Base-by-base conservation (phyloP, 306 rosid species). In the Medicago truncatula region DNA sequence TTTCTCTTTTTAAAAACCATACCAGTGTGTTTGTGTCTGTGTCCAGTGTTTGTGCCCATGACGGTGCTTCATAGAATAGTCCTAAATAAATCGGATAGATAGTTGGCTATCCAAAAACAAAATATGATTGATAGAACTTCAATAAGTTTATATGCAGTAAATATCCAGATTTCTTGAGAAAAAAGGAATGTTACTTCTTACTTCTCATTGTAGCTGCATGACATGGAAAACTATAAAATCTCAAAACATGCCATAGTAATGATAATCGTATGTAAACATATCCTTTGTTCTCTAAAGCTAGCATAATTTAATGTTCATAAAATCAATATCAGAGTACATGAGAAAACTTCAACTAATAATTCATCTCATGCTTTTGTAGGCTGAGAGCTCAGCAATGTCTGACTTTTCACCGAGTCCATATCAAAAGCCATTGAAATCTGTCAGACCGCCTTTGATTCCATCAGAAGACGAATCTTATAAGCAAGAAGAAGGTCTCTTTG, bases 401-500 rank as follows among this genome's bases (percentile, higher is more conserved):
- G 63, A 44, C 65, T 44, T 85, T 77, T 67, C 89, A 5, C 56
- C 87, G 12, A 87, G 69, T 85, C 82, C 78, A 46, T 87, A 87
- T 79, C 88, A 82, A 78, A 87, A 86, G 80, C 89, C 93, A 38
- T 41, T 83, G 76, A 93, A 86, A 76, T 85, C 87, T 31, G 86
- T 79, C 58, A 85, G 92, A 80, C 93, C 97, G 58, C 95, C 98
- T 52, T 84, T 93, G 78, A 91, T 91, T 83, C 98, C 95, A 56
- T 73, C 87, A 9, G 97, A 87, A 76, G 91, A 83, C 74, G 96
- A 93, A 81, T 75, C 71, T 15, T 89, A 90, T 47, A 87, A 91
- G 85, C 97, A 89, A 76, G 98, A 92, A 80, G 98, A 93, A 82
- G 79, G 90, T 59, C 88, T 91, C 87, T 71, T 93, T 56, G 95